Percentiles rank a stretch among this genome's conserved stretches.
Evolutionary conservation across 192 early-diverging fungal species (phyloP).

Genomic region (Geranomyces variabilis): DNA sequence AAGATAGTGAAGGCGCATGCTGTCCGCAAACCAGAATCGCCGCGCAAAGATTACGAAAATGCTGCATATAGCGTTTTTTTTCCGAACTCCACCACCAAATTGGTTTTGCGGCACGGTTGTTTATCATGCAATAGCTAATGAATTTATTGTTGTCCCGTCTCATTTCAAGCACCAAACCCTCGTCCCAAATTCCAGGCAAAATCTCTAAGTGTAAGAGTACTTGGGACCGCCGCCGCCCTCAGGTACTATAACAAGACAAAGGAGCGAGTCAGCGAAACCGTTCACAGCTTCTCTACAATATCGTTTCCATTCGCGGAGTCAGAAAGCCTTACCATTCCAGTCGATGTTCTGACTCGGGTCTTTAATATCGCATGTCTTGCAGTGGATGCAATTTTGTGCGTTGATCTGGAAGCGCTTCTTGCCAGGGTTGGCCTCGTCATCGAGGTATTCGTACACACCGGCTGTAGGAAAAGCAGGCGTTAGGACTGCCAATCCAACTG

Average conservation of each 20-base stretch:
- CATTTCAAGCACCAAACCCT: too few relatives aligned
- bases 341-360: constrained; percentile 99
- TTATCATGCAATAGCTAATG: too few relatives aligned
- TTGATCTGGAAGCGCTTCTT: constrained; percentile 96
- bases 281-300: background rate
- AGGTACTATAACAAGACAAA: constrained; percentile 59
- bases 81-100: too few relatives aligned
- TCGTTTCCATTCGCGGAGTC: background rate
- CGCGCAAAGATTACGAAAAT: too few relatives aligned
- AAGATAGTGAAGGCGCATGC: too few relatives aligned
- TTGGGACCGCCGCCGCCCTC: constrained; percentile 87
- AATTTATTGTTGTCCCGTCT: too few relatives aligned
- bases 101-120: too few relatives aligned
- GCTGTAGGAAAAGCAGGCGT: constrained; percentile 59
- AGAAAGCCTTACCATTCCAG: constrained; percentile 69
- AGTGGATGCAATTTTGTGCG: constrained; percentile 95
- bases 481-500: too few relatives aligned
- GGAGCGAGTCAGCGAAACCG: background rate
- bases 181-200: too few relatives aligned
- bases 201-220: constrained; percentile 68
- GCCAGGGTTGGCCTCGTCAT: constrained; percentile 83
- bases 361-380: constrained; percentile 99
- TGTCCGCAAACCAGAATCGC: too few relatives aligned
- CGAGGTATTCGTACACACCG: constrained; percentile 97
- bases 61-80: too few relatives aligned